These are phyloP conservation scores for Mycosphaerella sp. DNA, from an alignment of 2,329 filamentous ascomycete species.

Conservation along the genomic window DNA sequence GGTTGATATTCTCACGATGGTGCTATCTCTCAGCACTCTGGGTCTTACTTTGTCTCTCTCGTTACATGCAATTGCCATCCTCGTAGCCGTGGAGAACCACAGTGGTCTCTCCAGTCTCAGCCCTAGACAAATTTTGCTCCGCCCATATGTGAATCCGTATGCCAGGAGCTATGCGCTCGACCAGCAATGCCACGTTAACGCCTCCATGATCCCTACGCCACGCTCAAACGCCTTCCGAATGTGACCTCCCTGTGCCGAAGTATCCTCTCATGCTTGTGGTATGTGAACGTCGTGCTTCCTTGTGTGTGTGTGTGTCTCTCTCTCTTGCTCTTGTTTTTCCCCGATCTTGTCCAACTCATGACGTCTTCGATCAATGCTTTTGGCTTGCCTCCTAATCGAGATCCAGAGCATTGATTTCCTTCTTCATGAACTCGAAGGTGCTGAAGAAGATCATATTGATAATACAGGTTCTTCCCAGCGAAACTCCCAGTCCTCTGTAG, in stretches of 20 bases:
- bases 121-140: background rate
- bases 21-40: background rate
- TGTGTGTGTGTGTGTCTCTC: background rate
- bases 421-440: slow-evolving; percentile 76
- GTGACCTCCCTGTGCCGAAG: background rate
- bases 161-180: slow-evolving; percentile 5
- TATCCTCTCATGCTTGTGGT: background rate
- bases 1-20: too few relatives aligned
- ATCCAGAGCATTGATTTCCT: slow-evolving; percentile 42
- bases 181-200: background rate
- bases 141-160: background rate
- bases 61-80: background rate
- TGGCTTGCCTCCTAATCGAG: background rate
- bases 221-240: background rate
- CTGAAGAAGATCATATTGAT: slow-evolving; percentile 90
- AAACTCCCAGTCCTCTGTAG: slow-evolving; percentile 72
- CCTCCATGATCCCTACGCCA: background rate
- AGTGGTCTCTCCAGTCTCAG: background rate
- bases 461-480: slow-evolving; percentile 73
- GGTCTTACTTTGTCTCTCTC: background rate
- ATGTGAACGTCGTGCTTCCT: background rate
- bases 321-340: background rate
- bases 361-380: too few relatives aligned
- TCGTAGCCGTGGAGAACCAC: too few relatives aligned
- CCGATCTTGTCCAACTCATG: too few relatives aligned